Evolutionary conservation across 768 basidiomycete genomes (phyloP), one percentile per base, ranked within the genome.

Genomic region (Basidioascus undulatus): DNA sequence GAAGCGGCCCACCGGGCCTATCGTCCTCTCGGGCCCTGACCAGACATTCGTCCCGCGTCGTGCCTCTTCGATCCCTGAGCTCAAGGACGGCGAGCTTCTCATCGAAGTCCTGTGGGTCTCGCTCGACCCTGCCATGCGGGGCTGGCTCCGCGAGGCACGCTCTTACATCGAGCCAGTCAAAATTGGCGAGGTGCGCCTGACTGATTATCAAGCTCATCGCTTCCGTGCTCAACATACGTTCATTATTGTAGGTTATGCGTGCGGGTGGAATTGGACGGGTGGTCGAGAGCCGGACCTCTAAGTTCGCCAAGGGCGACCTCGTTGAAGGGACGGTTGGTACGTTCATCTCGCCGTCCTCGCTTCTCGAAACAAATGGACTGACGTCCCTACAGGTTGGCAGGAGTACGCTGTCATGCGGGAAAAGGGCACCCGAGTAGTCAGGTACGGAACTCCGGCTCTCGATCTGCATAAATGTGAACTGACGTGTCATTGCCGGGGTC

Each of bases 111-210:
- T 73, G 35, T 86, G 74, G 64, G 53, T 83, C 25, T 74, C 72
- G 26, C 55, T 92, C 47, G 86, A 92, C 51, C 83, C 86, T 16
- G 80, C 82, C 0, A 82, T 84, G 80, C 68, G 83, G 8, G 71
- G 70, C 11, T 92, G 77, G 67, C 53, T 96, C 38, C 69, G 67
- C 45, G 76, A 81, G 53, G 54, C 53, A 13, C 65, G 83, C 35
- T 74, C 70, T 49, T 82, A 83, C 53, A 37, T 78, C 13, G 68
- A 69, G 12, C 77, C 78, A 7, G 62, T 65, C 19, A 43, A 73
- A 51, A 74, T 84, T 47, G 74, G 74, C 27, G 75, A 58, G 35
- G 48, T n/a, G n/a, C n/a, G n/a, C n/a, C n/a, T n/a, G n/a, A n/a
- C n/a, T n/a, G n/a, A n/a, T n/a, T n/a, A n/a, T n/a, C n/a, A n/a